These are phyloP conservation scores for Colletotrichum euphorbiae DNA, from an alignment of 2,329 filamentous ascomycete genomes.

Conservation along the genomic window DNA sequence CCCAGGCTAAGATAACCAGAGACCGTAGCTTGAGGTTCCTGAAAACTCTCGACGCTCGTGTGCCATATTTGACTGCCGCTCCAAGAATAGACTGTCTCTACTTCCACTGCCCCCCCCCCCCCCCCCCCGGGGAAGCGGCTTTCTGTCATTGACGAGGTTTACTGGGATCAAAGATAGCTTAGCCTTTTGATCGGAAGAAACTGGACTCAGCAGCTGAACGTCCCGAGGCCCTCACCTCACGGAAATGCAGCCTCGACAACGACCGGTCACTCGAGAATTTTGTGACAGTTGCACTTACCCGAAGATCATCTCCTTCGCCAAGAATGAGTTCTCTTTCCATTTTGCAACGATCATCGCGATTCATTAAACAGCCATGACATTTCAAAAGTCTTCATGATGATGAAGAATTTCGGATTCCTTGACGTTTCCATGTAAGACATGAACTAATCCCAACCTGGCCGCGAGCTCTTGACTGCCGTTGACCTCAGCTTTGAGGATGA, in stretches of 20 bases:
- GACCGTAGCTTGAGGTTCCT: too few relatives aligned
- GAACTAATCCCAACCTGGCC: not conserved
- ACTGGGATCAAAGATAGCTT: not conserved
- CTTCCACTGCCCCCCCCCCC: not conserved
- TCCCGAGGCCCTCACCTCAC: conserved; percentile 19
- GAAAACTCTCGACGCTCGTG: too few relatives aligned
- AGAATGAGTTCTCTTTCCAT: too few relatives aligned
- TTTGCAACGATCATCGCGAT: too few relatives aligned
- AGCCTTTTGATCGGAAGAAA: conserved; percentile 25
- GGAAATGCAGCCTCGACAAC: not conserved
- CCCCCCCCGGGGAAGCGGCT: not conserved
- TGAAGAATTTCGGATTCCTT: not conserved
- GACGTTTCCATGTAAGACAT: not conserved
- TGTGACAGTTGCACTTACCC: too few relatives aligned
- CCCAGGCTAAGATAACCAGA: too few relatives aligned
- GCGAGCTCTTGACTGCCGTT: not conserved
- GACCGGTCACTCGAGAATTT: not conserved
- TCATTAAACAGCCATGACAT: not conserved
- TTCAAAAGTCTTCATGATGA: not conserved
- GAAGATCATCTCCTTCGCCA: too few relatives aligned
- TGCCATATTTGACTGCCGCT: too few relatives aligned
- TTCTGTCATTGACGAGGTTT: conserved; percentile 10
- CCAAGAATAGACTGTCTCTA: not conserved
- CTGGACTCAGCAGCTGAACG: conserved; percentile 1
- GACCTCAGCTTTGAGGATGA: not conserved